Evolutionary conservation across 2,329 filamentous ascomycete genomes (phyloP).

Genomic region (Venturia asperata): DNA sequence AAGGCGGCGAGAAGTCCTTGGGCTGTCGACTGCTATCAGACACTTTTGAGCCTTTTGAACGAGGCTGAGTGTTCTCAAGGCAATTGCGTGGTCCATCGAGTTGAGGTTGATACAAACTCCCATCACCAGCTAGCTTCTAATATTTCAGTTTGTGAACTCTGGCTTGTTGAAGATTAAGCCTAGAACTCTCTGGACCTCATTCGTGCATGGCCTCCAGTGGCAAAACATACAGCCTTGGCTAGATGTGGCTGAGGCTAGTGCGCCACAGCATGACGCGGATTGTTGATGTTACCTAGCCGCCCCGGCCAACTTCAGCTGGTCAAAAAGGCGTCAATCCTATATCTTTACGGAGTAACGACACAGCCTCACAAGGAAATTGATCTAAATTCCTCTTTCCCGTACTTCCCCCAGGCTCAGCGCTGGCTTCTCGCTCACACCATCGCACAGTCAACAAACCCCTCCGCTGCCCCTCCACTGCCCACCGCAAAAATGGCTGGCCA

Average conservation of each 20-base stretch:
- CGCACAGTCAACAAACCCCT: not conserved
- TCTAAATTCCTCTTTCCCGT: not conserved
- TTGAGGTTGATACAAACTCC: too few relatives aligned
- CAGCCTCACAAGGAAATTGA: not conserved
- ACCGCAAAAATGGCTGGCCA: conserved; percentile 31
- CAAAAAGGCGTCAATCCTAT: not conserved
- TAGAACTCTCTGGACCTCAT: too few relatives aligned
- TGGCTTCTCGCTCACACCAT: not conserved
- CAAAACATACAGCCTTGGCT: too few relatives aligned
- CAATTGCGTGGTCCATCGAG: too few relatives aligned
- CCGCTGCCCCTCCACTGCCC: not conserved
- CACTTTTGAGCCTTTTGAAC: too few relatives aligned
- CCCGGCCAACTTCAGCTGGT: not conserved
- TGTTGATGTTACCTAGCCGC: not conserved
- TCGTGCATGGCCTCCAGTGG: too few relatives aligned
- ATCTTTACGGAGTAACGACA: not conserved
- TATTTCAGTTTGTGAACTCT: too few relatives aligned
- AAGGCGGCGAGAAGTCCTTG: too few relatives aligned
- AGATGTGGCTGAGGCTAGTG: not conserved
- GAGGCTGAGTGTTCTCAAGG: too few relatives aligned
- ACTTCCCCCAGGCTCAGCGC: not conserved
- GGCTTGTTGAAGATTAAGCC: too few relatives aligned
- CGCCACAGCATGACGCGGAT: not conserved
- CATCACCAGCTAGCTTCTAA: too few relatives aligned
- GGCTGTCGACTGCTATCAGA: too few relatives aligned